Evolutionary conservation across 768 basidiomycete species (phyloP).

Genomic region (Myochromella boudieri): DNA sequence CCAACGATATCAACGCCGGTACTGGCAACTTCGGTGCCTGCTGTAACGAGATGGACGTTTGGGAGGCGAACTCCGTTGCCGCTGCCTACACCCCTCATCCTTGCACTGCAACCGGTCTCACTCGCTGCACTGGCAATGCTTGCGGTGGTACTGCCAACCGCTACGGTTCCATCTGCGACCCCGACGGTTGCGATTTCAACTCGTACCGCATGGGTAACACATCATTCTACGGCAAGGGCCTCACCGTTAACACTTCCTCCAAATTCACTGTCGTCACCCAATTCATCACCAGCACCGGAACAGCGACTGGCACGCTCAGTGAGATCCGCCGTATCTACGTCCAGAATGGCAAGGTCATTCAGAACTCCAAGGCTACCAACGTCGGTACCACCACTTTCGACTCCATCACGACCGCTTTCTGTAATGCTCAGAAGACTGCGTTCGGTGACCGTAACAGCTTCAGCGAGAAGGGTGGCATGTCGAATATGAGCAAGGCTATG

Average conservation of each 20-base stretch:
- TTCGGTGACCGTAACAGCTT: constrained; percentile 47
- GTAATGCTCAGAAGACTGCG: constrained; percentile 39
- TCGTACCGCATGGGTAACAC: constrained; percentile 48
- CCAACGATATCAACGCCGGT: constrained; percentile 44
- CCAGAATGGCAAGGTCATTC: constrained; percentile 50
- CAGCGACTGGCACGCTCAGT: constrained; percentile 44
- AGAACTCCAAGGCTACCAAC: constrained; percentile 47
- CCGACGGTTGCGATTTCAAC: constrained; percentile 61
- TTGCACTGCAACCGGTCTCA: constrained; percentile 39
- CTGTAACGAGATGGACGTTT: constrained; percentile 61
- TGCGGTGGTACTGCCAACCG: constrained; percentile 35
- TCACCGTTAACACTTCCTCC: constrained; percentile 47
- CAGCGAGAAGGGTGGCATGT: constrained; percentile 38
- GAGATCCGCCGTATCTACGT: constrained; percentile 57
- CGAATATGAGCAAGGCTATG: constrained; percentile 32
- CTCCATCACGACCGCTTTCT: constrained; percentile 50
- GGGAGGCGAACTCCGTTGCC: constrained; percentile 54
- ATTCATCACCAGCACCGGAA: constrained; percentile 48
- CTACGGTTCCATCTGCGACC: constrained; percentile 48
- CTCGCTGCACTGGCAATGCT: constrained; percentile 39
- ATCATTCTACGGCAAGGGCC: constrained; percentile 45
- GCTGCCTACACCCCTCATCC: constrained; percentile 53
- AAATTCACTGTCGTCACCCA: constrained; percentile 59
- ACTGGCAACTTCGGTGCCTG: constrained; percentile 46
- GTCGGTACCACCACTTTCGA: constrained; percentile 39